Evolutionary conservation across 1,284 basidiomycete species (phyloP).

Genomic region (Schizopora paradoxa): DNA sequence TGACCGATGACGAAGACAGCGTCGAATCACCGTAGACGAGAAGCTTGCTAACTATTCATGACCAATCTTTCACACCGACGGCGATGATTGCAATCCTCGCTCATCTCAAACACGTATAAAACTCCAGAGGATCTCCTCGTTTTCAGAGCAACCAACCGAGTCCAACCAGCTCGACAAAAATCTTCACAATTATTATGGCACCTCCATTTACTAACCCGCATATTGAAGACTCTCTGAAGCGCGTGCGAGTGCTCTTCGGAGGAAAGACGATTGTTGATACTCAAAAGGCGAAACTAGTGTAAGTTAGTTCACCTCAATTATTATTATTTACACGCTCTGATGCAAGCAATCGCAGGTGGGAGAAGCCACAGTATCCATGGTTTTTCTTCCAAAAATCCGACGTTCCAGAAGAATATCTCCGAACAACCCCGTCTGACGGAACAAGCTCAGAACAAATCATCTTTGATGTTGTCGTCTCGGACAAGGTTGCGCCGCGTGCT

Average conservation of each 20-base stretch:
- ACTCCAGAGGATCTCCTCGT: too few species aligned
- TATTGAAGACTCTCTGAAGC: slow-evolving; percentile 42
- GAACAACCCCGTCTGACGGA: slow-evolving; percentile 27
- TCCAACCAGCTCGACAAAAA: too few species aligned
- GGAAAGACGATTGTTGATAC: slow-evolving; percentile 52
- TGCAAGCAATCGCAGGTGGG: slow-evolving; percentile 40
- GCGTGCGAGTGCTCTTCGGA: slow-evolving; percentile 48
- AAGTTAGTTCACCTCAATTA: slow-evolving; percentile 23
- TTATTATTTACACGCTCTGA: not conserved
- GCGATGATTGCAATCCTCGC: too few species aligned
- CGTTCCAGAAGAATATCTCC: slow-evolving; percentile 37
- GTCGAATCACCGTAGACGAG: too few species aligned
- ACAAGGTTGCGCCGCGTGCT: slow-evolving; percentile 34
- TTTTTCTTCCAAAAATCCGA: slow-evolving; percentile 49
- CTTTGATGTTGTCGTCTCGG: slow-evolving; percentile 45
- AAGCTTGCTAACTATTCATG: too few species aligned
- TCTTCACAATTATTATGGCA: slow-evolving; percentile 21
- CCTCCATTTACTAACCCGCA: slow-evolving; percentile 34
- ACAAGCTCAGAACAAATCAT: slow-evolving; percentile 26
- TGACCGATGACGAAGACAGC: too few species aligned
- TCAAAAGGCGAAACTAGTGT: slow-evolving; percentile 52
- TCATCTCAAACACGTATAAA: too few species aligned
- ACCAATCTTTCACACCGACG: too few species aligned
- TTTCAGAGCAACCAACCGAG: too few species aligned
- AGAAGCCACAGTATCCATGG: slow-evolving; percentile 44